Evolutionary conservation across 345 rosid species (phyloP).

Genomic region (Gynandropsis gynandra): DNA sequence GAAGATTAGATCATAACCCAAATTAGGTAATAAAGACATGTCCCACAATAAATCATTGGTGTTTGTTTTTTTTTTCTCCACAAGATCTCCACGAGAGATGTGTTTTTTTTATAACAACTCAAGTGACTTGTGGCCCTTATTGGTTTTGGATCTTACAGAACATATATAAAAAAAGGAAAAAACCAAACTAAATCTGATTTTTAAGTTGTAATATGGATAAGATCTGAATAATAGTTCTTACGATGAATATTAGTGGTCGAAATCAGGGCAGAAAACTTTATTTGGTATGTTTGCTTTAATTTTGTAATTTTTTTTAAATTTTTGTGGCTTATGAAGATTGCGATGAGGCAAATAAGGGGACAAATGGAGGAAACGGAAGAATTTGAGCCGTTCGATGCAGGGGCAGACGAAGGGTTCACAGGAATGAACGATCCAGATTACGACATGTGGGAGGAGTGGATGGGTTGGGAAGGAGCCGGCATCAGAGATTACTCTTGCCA

Average conservation of each 20-base stretch:
- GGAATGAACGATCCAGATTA: slow-evolving; percentile 63
- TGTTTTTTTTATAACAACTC: too few relatives aligned
- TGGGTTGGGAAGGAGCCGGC: slow-evolving; percentile 99
- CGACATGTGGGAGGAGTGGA: slow-evolving; percentile 95
- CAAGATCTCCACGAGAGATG: too few relatives aligned
- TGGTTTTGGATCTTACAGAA: too few relatives aligned
- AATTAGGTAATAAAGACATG: too few relatives aligned
- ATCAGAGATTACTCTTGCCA: slow-evolving; percentile 76
- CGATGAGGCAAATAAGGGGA: slow-evolving; percentile 52
- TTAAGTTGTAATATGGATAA: too few relatives aligned
- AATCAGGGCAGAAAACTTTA: too few relatives aligned
- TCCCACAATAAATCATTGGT: not conserved
- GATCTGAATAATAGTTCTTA: too few relatives aligned
- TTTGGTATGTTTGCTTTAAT: not conserved
- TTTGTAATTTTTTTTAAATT: not conserved
- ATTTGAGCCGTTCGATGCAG: slow-evolving; percentile 35
- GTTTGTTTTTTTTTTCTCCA: not conserved
- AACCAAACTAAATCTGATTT: too few relatives aligned
- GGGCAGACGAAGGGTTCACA: slow-evolving; percentile 37
- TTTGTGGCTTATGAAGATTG: slow-evolving; percentile 29
- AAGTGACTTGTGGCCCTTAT: too few relatives aligned
- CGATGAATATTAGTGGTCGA: too few relatives aligned
- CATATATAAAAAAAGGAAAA: too few relatives aligned
- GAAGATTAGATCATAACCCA: not conserved
- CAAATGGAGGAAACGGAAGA: slow-evolving; percentile 30